phyloP scores from a whole-genome alignment of 805 yeast genomes.

The Nakazawaea ishiwadae region DNA sequence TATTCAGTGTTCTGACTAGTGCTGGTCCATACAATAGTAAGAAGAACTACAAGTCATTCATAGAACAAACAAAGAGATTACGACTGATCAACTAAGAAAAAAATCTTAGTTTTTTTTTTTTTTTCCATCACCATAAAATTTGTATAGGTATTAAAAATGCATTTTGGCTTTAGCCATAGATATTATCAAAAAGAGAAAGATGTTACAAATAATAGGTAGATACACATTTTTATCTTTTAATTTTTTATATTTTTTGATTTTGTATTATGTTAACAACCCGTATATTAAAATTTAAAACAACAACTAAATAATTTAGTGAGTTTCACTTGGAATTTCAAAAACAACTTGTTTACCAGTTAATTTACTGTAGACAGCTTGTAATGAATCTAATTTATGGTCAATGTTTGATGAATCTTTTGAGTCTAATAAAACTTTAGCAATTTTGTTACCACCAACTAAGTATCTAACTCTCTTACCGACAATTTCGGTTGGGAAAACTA shows the following conservation, averaged over 20 bases:
- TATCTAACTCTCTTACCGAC: conserved; percentile 99
- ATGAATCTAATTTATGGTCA: conserved; percentile 98
- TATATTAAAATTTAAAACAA: conserved; percentile 13
- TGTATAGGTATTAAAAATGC: not conserved
- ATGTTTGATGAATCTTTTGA: conserved; percentile 95
- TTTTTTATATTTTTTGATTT: not conserved
- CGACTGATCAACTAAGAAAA: conserved; percentile 1
- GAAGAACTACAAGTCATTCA: conserved; percentile 10
- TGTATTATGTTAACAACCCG: conserved; percentile 11
- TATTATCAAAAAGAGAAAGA: not conserved
- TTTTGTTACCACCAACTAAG: conserved; percentile 98
- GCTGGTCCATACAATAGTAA: conserved; percentile 2
- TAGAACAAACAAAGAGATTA: conserved; percentile 9
- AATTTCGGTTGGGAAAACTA: conserved; percentile 99
- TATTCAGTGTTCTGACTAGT: conserved; percentile 11
- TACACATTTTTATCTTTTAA: not conserved
- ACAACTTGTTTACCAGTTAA: conserved; percentile 99
- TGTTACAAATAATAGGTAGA: not conserved
- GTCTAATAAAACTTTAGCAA: conserved; percentile 96
- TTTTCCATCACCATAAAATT: too few relatives aligned
- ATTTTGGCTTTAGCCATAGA: not conserved
- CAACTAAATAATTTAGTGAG: conserved; percentile 29
- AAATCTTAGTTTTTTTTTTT: too few relatives aligned
- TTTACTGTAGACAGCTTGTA: conserved; percentile 97
- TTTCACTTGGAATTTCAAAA: conserved; percentile 80